Evolutionary conservation across 805 yeast species (phyloP).

Genomic region (Saturnispora zaruensis): DNA sequence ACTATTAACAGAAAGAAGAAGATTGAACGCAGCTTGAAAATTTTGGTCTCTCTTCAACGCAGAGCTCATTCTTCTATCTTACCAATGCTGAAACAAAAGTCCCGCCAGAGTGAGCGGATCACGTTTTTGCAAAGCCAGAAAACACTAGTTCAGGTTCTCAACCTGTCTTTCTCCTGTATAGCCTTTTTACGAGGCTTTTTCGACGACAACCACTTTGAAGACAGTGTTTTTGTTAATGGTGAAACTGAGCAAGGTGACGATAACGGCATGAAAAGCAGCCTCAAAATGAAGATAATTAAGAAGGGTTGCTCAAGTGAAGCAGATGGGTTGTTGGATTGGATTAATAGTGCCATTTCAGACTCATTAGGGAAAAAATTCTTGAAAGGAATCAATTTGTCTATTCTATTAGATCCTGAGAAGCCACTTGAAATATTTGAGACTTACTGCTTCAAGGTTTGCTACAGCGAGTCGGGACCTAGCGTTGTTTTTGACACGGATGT

Average conservation of each 20-base stretch:
- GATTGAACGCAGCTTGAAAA: neutral
- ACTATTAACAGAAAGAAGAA: neutral
- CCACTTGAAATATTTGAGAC: slow-evolving; percentile 41
- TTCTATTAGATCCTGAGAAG: slow-evolving; percentile 34
- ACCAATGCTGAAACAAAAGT: neutral
- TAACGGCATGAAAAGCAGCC: slow-evolving; percentile 17
- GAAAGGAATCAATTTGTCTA: slow-evolving; percentile 37
- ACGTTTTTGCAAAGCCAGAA: slow-evolving; percentile 31
- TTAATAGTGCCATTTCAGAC: slow-evolving; percentile 42
- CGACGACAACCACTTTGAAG: slow-evolving; percentile 45
- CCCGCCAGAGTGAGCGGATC: slow-evolving; percentile 14
- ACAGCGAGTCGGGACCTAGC: slow-evolving; percentile 21
- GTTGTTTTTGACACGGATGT: slow-evolving; percentile 10
- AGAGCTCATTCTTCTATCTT: slow-evolving; percentile 4
- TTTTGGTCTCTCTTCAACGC: neutral
- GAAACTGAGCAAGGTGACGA: neutral
- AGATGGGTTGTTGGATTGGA: slow-evolving; percentile 44
- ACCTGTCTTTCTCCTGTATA: slow-evolving; percentile 49
- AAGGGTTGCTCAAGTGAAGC: slow-evolving; percentile 39
- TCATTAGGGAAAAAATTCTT: slow-evolving; percentile 36
- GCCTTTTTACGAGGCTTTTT: slow-evolving; percentile 50
- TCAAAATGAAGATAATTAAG: slow-evolving; percentile 41
- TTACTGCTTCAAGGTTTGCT: slow-evolving; percentile 41
- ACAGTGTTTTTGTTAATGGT: slow-evolving; percentile 33
- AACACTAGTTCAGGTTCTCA: slow-evolving; percentile 39